Conservation (phyloP, 2,329 filamentous ascomycete species). For the Stagonosporopsis rhizophila region DNA sequence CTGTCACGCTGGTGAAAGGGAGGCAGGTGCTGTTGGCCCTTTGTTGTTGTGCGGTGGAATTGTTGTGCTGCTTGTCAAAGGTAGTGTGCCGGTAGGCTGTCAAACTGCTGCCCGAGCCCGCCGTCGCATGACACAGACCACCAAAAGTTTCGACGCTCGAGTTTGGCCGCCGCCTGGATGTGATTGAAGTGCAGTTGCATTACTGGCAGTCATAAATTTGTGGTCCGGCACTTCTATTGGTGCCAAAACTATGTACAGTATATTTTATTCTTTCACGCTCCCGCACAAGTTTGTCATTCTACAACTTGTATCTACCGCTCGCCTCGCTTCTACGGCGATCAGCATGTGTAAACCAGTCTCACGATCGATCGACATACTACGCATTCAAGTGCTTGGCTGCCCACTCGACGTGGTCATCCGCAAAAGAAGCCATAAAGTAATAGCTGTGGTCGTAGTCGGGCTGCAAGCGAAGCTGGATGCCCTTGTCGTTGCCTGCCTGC, state of each 20-base stretch:
- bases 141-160: neutral
- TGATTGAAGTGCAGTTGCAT: neutral
- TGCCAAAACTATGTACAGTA: conserved; percentile 10
- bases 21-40: conserved; percentile 5
- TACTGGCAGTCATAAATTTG: neutral
- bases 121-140: conserved; percentile 23
- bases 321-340: conserved; percentile 45
- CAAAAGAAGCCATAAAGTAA: conserved; percentile 92
- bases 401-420: conserved; percentile 88
- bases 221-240: neutral
- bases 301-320: conserved; percentile 36
- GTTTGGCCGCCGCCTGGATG: neutral
- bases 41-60: conserved; percentile 11
- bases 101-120: conserved; percentile 10
- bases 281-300: neutral
- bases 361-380: conserved; percentile 51
- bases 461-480: conserved; percentile 82
- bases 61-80: conserved; percentile 15
- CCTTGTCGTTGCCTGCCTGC: conserved; percentile 72
- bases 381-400: conserved; percentile 82
- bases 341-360: conserved; percentile 23
- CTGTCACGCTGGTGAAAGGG: neutral
- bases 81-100: conserved; percentile 12
- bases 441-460: conserved; percentile 96
- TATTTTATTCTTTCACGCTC: neutral